Percentiles rank a stretch among this genome's conserved stretches.
Evolutionary conservation across 2,329 filamentous ascomycete species (phyloP).

Genomic region (Ilyonectria destructans): DNA sequence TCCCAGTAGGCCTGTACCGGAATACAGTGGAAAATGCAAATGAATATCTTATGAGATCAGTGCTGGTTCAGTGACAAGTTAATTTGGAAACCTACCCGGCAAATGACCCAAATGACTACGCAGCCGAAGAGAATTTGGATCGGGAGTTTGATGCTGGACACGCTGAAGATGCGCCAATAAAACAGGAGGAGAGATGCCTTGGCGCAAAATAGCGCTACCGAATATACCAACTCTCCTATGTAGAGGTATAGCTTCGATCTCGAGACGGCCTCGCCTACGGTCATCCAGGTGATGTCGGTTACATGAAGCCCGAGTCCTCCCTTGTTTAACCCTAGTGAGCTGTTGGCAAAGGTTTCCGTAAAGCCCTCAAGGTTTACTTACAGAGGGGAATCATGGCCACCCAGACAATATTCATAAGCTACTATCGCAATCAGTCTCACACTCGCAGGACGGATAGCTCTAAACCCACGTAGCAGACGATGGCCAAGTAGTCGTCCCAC

Average conservation of each 20-base stretch:
- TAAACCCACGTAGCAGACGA: slow-evolving; percentile 36
- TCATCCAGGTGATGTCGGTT: slow-evolving; percentile 27
- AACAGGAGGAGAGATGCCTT: slow-evolving; percentile 51
- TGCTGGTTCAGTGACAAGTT: too few species aligned
- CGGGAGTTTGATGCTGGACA: slow-evolving; percentile 45
- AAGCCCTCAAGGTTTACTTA: neutral
- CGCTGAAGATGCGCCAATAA: slow-evolving; percentile 53
- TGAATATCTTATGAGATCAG: too few species aligned
- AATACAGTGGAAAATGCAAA: too few species aligned
- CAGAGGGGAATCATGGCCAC: slow-evolving; percentile 37
- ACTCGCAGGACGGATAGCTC: accelerated
- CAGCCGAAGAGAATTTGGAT: slow-evolving; percentile 45
- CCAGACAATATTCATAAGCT: slow-evolving; percentile 37
- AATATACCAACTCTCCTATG: slow-evolving; percentile 50
- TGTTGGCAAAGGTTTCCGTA: slow-evolving; percentile 20
- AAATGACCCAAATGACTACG: slow-evolving; percentile 49
- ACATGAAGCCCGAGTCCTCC: slow-evolving; percentile 42
- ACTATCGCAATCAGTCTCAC: slow-evolving; percentile 9
- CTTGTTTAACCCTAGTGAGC: slow-evolving; percentile 28
- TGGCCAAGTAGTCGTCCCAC: slow-evolving; percentile 46
- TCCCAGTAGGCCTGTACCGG: too few species aligned
- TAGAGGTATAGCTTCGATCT: slow-evolving; percentile 35
- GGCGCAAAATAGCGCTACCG: slow-evolving; percentile 48
- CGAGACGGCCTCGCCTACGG: slow-evolving; percentile 25
- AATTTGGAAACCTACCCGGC: too few species aligned